A percentile compares a stretch with the other conserved stretches of the same genome.
These are phyloP conservation scores for Circinella minor DNA, from an alignment of 371 early-diverging fungal species.

Conservation along the genomic window DNA sequence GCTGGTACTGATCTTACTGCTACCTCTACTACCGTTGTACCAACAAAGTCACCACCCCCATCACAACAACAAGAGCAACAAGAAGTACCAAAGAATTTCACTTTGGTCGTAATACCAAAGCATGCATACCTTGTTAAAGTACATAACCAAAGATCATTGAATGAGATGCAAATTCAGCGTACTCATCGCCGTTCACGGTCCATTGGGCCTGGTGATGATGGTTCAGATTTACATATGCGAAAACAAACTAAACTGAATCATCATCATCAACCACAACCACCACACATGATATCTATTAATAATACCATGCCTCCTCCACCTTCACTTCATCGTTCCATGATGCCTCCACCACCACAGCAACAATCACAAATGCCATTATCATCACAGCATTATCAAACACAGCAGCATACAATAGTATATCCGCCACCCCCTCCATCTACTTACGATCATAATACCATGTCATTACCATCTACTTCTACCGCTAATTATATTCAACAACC, in stretches of 20 bases:
- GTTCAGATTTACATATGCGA: constrained; percentile 13
- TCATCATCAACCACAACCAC: constrained; percentile 17
- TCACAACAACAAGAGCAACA: constrained; percentile 12
- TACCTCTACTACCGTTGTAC: not conserved
- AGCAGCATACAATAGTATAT: not conserved
- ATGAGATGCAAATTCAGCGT: constrained; percentile 26
- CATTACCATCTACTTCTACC: constrained; percentile 4
- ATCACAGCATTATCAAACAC: not conserved
- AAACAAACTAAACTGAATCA: constrained; percentile 26
- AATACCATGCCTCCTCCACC: constrained; percentile 11
- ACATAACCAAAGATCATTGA: constrained; percentile 37
- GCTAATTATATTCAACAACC: constrained; percentile 9
- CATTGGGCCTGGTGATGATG: constrained; percentile 1
- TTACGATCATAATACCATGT: constrained; percentile 11
- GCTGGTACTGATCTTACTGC: not conserved
- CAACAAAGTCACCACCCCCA: not conserved
- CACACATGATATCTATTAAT: constrained; percentile 8
- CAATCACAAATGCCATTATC: not conserved
- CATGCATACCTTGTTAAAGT: constrained; percentile 40
- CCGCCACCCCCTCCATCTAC: not conserved
- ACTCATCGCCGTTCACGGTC: constrained; percentile 23
- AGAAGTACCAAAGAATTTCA: constrained; percentile 37
- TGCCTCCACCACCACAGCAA: not conserved
- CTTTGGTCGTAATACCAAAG: constrained; percentile 39
- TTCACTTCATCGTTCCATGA: constrained; percentile 1